These are phyloP conservation scores for Arthrocladium fulminans DNA, from an alignment of 2,329 filamentous ascomycete species.

Conservation along the genomic window DNA sequence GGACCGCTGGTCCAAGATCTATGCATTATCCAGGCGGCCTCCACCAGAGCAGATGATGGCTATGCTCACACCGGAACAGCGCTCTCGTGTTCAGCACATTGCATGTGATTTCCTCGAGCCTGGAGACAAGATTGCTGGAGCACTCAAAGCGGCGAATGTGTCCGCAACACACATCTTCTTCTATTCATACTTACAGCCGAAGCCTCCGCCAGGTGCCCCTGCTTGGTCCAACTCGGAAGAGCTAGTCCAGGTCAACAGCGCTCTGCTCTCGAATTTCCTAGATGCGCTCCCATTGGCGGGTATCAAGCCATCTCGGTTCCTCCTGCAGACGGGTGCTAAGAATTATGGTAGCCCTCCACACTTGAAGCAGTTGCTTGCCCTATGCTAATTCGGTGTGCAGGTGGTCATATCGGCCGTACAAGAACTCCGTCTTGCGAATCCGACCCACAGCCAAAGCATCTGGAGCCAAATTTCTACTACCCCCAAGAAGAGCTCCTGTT, in stretches of 20 bases:
- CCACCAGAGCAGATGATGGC: constrained; percentile 27
- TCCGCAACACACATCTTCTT: constrained; percentile 43
- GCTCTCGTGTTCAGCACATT: constrained; percentile 35
- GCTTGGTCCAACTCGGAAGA: constrained; percentile 45
- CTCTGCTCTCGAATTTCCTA: constrained; percentile 42
- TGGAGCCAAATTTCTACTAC: constrained; percentile 49
- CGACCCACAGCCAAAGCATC: constrained; percentile 33
- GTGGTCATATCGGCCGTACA: constrained; percentile 39
- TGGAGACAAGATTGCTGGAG: constrained; percentile 25
- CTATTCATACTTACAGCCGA: constrained; percentile 46
- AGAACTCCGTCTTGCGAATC: constrained; percentile 39
- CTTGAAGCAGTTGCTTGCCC: background rate
- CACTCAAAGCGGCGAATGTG: constrained; percentile 16
- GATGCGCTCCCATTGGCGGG: constrained; percentile 34
- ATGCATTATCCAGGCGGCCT: constrained; percentile 40
- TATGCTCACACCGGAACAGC: constrained; percentile 30
- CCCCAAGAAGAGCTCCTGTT: constrained; percentile 44
- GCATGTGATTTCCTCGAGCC: constrained; percentile 30
- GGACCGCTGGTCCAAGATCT: constrained; percentile 45
- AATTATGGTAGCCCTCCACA: constrained; percentile 36
- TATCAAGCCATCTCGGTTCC: constrained; percentile 39
- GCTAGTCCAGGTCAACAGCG: constrained; percentile 39
- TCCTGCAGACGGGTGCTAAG: constrained; percentile 46
- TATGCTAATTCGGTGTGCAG: background rate
- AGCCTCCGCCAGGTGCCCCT: constrained; percentile 36